Base-by-base conservation (phyloP, 495 filamentous ascomycete species). In the Daldinia decipiens region DNA sequence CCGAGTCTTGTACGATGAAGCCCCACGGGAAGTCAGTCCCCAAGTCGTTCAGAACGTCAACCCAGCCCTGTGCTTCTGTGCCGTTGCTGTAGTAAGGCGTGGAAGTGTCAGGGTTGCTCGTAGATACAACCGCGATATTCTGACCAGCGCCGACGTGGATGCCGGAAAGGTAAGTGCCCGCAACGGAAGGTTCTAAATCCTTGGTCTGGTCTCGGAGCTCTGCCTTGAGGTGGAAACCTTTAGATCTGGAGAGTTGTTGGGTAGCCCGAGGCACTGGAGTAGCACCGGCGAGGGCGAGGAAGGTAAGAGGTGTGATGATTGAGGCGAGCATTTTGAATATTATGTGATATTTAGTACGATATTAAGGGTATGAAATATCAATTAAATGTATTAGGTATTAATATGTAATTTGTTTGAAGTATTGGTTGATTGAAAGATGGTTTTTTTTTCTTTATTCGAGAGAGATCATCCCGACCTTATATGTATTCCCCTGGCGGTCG, bases 11-110 rank as follows among this genome's bases (percentile, higher is more conserved):
- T n/a, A 68, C 54, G 34, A 61, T 45, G 15, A 77, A 7, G 13
- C 72, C 72, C 70, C 68, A 75, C 3, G 72, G 67, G 53, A 51
- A 73, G 4, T 11, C 1, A 0, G 72, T 70, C 26, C 70, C 67
- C 12, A 73, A 54, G 31, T 70, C 56, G 39, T 61, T 71, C n/a
- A 74, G 50, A 31, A 71, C 68, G 15, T 39, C 51, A 45, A 15
- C 24, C 36, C 36, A 40, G 29, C 3, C 54, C 60, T 39, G 27
- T 27, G 11, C 29, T 39, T 8, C 40, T 1, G 64, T 74, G 32
- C 68, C 71, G 65, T 78, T 78, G 13, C 52, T 63, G 70, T 71
- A 79, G 67, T 72, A 72, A 0, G 68, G 68, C 7, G 67, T 17
- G 17, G 34, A 13, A 5, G 45, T 43, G 59, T 45, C 26, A 43